Percentiles rank a stretch among this genome's conserved stretches.
phyloP scores from a whole-genome alignment of 2,329 filamentous ascomycete genomes.

The Coleophoma eucalyptorum region DNA sequence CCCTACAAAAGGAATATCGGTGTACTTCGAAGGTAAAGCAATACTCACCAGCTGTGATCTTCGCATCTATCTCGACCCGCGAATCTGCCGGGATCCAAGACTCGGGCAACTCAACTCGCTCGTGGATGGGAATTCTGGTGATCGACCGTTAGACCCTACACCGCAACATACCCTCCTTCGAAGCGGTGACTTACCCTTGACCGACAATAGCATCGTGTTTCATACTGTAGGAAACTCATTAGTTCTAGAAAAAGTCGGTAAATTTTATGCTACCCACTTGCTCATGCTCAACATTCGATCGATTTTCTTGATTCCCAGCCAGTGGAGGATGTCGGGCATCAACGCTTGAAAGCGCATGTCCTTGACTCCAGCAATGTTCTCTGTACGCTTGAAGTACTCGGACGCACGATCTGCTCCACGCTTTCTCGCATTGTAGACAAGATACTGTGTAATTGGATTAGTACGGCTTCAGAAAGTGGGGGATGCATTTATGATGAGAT shows the following conservation, averaged over 20 bases:
- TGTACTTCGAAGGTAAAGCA: not conserved
- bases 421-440: conserved; percentile 78
- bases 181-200: conserved; percentile 53
- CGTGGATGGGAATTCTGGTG: conserved; percentile 75
- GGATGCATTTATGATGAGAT: conserved; percentile 12
- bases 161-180: not conserved
- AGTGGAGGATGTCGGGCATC: conserved; percentile 97
- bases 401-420: conserved; percentile 75
- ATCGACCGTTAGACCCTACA: conserved; percentile 2
- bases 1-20: conserved; percentile 15
- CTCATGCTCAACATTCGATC: conserved; percentile 99
- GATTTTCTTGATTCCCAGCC: conserved; percentile 98
- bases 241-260: conserved; percentile 13
- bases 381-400: conserved; percentile 96
- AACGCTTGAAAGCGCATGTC: conserved; percentile 97
- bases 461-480: conserved; percentile 6
- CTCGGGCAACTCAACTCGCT: conserved; percentile 88
- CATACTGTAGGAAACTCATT: conserved; percentile 53
- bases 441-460: conserved; percentile 24
- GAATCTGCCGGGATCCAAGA: conserved; percentile 93
- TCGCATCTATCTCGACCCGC: conserved; percentile 97
- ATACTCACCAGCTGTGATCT: conserved; percentile 80
- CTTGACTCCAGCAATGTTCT: conserved; percentile 96
- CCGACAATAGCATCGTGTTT: conserved; percentile 86
- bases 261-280: conserved; percentile 43